Base-by-base conservation (phyloP, 352 stramenopile species). In the Phytopythium aichiense region DNA sequence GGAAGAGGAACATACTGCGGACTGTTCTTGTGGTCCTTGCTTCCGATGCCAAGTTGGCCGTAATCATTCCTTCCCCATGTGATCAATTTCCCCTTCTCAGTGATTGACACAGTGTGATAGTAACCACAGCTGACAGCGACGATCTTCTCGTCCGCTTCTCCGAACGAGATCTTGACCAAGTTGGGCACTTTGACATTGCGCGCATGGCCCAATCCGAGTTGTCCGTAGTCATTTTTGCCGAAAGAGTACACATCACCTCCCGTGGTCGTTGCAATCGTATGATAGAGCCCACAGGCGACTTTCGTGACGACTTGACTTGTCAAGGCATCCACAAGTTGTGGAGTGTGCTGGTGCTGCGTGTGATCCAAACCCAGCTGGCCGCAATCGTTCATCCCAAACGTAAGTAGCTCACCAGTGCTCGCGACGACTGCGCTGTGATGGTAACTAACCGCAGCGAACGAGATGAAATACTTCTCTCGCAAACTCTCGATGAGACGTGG, bases 381-480 rank as follows among this genome's bases (percentile, higher is more conserved):
- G 60, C 85, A 93, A 56, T 95, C 87, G 43, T 95, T 95, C 87
- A 95, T 95, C 12, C 87, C 87, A 67, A 95, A 95, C 56, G 73
- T 93, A 8, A 95, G 70, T 20, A 95, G 37, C 63, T 94, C 87
- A 13, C 85, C 87, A 8, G 77, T 73, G 48, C 71, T 92, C 4
- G 85, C 87, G 9, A 95, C 72, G 4, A 94, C 81, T 8, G 85
- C 87, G 52, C 87, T 95, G 68, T 95, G 87, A 50, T 95, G 87
- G 50, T 95, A 95, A 52, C 85, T 95, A 46, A 95, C 83, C 4
- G 84, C 83, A 4, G 83, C 85, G 13, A 66, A 75, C n/a, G 77
- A 79, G 38, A 92, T 86, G 30, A 83, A 67, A 42, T 92, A 92
- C 56, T 93, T 94, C 59, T 95, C 85, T n/a, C 83, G 73, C 7